Percentiles rank a stretch among this genome's conserved stretches.
phyloP scores from a whole-genome alignment of 2,329 filamentous ascomycete species.

The Polychaeton citri region DNA sequence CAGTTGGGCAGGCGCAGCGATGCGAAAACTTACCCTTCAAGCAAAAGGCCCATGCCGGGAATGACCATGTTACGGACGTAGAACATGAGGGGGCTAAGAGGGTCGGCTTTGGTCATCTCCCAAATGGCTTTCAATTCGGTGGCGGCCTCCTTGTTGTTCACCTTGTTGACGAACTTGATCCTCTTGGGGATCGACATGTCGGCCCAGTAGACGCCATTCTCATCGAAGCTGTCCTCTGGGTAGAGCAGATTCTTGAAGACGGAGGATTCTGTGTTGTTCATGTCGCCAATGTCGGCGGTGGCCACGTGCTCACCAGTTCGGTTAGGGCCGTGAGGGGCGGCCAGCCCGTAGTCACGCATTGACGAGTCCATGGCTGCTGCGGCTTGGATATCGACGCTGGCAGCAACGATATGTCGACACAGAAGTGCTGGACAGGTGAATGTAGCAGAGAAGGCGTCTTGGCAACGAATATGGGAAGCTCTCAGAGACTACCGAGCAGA shows the following conservation, averaged over 20 bases:
- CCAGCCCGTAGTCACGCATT: constrained; percentile 34
- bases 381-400: neutral
- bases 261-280: constrained; percentile 45
- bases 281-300: constrained; percentile 29
- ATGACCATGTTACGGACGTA: constrained; percentile 87
- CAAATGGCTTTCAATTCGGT: constrained; percentile 56
- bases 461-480: neutral
- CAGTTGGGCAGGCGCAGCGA: too few species aligned
- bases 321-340: constrained; percentile 37
- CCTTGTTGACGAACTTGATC: constrained; percentile 58
- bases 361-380: constrained; percentile 16
- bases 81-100: constrained; percentile 67
- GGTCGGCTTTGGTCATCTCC: constrained; percentile 73
- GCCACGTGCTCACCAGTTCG: constrained; percentile 30
- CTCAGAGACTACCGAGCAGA: neutral
- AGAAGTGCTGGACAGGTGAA: neutral
- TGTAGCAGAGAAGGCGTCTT: neutral
- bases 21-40: constrained; percentile 57
- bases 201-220: constrained; percentile 82
- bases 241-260: constrained; percentile 70
- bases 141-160: constrained; percentile 57
- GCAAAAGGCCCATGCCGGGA: constrained; percentile 77
- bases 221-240: constrained; percentile 76
- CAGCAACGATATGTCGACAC: neutral
- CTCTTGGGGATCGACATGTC: constrained; percentile 62